A percentile compares a stretch with the other conserved stretches of the same genome.
These are phyloP conservation scores for Fusarium sp. DNA, from an alignment of 2,329 filamentous ascomycete genomes.

Conservation along the genomic window DNA sequence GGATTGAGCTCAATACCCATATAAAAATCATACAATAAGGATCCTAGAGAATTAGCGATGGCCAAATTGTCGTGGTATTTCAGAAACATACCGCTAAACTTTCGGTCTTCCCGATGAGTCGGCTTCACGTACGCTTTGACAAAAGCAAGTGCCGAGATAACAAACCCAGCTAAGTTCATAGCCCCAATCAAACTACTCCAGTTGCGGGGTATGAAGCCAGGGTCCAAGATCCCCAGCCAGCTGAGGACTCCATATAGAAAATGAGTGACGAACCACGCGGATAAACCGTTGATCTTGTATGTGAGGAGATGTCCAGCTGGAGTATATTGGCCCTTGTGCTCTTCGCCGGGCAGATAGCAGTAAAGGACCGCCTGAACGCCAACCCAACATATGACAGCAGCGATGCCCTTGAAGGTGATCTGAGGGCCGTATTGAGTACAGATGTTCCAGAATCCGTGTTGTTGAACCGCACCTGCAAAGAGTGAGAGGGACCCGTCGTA, in stretches of 20 bases:
- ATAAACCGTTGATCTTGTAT: conserved; percentile 61
- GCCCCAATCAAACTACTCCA: conserved; percentile 59
- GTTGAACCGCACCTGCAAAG: conserved; percentile 16
- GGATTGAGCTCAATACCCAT: conserved; percentile 65
- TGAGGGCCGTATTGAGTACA: conserved; percentile 36
- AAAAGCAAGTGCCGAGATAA: conserved; percentile 51
- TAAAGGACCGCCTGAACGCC: conserved; percentile 37
- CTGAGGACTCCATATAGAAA: conserved; percentile 49
- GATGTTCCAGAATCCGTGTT: conserved; percentile 40
- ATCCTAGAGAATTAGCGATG: conserved; percentile 49
- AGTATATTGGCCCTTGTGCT: conserved; percentile 57
- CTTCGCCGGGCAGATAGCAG: conserved; percentile 26
- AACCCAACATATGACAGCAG: conserved; percentile 29
- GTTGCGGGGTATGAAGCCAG: conserved; percentile 59
- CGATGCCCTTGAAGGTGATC: conserved; percentile 31
- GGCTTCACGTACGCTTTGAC: conserved; percentile 58
- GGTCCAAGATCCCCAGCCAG: conserved; percentile 53
- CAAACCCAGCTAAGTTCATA: conserved; percentile 56
- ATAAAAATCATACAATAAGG: conserved; percentile 60
- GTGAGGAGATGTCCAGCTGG: conserved; percentile 60
- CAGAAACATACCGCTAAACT: conserved; percentile 57
- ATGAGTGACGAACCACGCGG: conserved; percentile 59
- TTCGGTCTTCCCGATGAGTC: conserved; percentile 59
- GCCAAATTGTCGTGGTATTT: neutral
- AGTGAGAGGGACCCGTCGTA: conserved; percentile 42